Base-by-base conservation (phyloP, 441 rosid genomes). In the Euphorbia neoarborescens region DNA sequence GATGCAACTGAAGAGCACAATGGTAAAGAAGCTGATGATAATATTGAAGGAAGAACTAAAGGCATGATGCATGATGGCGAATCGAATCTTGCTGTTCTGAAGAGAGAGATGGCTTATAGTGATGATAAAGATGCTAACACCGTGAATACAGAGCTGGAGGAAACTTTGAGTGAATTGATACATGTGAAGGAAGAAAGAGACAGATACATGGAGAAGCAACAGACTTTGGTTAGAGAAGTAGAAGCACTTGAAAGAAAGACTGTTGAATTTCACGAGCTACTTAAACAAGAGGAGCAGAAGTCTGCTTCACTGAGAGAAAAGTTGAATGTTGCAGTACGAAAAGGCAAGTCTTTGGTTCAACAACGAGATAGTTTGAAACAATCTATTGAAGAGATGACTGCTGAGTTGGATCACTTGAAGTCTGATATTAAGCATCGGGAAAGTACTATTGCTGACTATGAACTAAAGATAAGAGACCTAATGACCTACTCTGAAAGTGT, bases 261-360 rank as follows among this genome's bases (percentile, higher is more conserved):
- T 46, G 68, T 72, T 65, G 92, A 89, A 78, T 77, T 96, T 85
- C 92, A 84, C 73, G 91, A 78, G 74, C 79, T 79, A 40, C 93
- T 89, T 66, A 73, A 72, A 70, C 94, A 86, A 82, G 99, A 93
- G 85, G 96, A 91, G 84, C 97, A 88, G 84, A 96, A 87, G 81
- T 87, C 93, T 64, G 81, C 86, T 74, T 87, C 97, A 70, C 75
- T 78, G 5, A 88, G 96, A 77, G 99, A 96, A 83, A 96, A 94
- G 81, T 72, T 96, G 82, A 90, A 87, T 75, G 87, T 91, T 78
- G 99, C 98, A 58, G 98, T 96, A 78, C 84, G 96, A 78, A 96
- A 96, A 89, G 98, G 99, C 71, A 96, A 96, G 81, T 87, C 88
- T 27, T 83, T 96, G 86, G 96, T 96, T 83, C 98, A 93, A 77